Evolutionary conservation across 1,284 basidiomycete genomes (phyloP), one percentile per base, ranked within the genome.

Genomic region (Tilletia setariae): DNA sequence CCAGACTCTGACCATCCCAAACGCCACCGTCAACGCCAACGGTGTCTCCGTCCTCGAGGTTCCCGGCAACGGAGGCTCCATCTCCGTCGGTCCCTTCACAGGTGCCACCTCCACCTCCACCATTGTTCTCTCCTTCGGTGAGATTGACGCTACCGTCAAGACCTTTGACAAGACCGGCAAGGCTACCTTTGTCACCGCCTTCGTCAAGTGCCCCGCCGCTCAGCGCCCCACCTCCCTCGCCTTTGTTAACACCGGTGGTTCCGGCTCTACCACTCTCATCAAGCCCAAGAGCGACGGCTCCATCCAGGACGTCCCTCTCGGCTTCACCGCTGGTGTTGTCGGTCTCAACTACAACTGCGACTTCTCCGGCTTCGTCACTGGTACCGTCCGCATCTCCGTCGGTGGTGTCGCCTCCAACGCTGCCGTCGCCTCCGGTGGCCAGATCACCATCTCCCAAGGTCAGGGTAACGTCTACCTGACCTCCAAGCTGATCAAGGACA

Each of bases 31-130:
- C 21, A 43, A 46, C 62, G 23, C 43, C 42, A 46, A 61, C 30
- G 56, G 56, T 40, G 32, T 61, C 28, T 61, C 56, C 56, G 28
- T 61, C 28, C 56, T 61, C 56, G 56, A 61, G 56, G 56, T 61
- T 32, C 56, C 56, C 32, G 56, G 56, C 30, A 61, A 61, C 56
- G 43, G 42, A 13, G 6, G 23, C 3, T 46, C 43, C 62, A n/a
- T 63, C 62, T 44, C 19, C 40, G 62, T 63, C 16, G 40, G 62
- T 19, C 62, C 62, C 43, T 23, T 63, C 42, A n/a, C 9, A 21
- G 35, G 35, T 40, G 62, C 62, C 62, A 43, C 62, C 56, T 32
- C 28, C 28, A 30, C 56, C 56, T 25, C 28, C 30, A 32, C 15
- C 1, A 30, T 61, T 30, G 28, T 61, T 15, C 56, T 61, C 7